phyloP scores from a whole-genome alignment of 495 filamentous ascomycete species.

The Physcia stellaris region DNA sequence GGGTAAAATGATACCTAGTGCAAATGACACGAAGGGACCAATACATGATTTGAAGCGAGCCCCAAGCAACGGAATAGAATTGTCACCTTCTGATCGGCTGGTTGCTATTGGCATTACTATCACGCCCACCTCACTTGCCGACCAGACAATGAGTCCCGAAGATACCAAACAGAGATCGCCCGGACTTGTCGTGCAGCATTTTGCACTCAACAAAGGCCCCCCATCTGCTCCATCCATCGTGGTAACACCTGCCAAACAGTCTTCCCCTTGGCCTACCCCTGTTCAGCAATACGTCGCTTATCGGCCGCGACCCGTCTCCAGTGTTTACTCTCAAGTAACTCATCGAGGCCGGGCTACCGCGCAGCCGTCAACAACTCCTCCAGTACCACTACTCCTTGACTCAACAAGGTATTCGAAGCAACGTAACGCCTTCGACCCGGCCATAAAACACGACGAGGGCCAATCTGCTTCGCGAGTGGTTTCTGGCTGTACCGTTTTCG shows the following conservation, averaged over 20 bases:
- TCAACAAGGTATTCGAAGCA: conserved; percentile 21
- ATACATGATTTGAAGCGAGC: conserved; percentile 10
- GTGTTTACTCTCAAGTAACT: conserved; percentile 55
- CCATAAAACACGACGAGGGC: conserved; percentile 14
- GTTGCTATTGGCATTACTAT: conserved; percentile 72
- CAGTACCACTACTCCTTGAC: conserved; percentile 30
- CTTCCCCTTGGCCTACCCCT: conserved; percentile 48
- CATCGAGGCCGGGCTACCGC: conserved; percentile 17
- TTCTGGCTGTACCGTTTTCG: conserved; percentile 42
- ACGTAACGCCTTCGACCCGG: conserved; percentile 13
- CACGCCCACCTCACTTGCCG: conserved; percentile 41
- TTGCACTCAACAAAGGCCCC: conserved; percentile 19
- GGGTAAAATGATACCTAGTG: too few species aligned
- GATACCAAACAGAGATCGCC: conserved; percentile 31
- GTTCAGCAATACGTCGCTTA: conserved; percentile 15
- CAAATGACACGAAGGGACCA: conserved; percentile 11
- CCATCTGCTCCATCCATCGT: conserved; percentile 44
- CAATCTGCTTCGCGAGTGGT: conserved; percentile 13
- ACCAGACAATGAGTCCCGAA: conserved; percentile 36
- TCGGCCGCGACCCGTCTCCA: conserved; percentile 39
- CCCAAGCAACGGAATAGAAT: conserved; percentile 20
- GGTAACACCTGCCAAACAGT: conserved; percentile 52
- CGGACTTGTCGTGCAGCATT: conserved; percentile 19
- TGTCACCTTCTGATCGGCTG: conserved; percentile 62
- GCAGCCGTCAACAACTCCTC: conserved; percentile 38